Evolutionary conservation across 768 basidiomycete genomes (phyloP).

Genomic region (Russula griseocarnosa): DNA sequence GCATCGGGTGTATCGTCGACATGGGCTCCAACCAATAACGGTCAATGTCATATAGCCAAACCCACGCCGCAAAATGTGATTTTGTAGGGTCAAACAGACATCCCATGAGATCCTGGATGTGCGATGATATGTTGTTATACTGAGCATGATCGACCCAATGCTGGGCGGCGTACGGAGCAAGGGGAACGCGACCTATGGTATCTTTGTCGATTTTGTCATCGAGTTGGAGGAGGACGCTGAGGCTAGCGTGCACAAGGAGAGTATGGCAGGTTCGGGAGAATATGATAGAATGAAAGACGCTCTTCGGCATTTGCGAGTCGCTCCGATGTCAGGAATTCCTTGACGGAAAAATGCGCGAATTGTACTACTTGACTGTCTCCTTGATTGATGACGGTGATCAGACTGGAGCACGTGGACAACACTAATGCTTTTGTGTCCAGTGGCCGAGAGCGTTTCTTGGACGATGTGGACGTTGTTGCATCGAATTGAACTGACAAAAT

Average conservation of each 20-base stretch:
- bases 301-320: background rate
- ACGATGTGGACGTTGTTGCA: background rate
- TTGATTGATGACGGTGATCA: background rate
- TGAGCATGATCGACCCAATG: background rate
- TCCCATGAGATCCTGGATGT: background rate
- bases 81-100: background rate
- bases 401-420: background rate
- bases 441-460: background rate
- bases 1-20: background rate
- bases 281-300: background rate
- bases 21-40: background rate
- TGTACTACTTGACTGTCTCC: background rate
- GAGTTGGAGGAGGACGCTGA: background rate
- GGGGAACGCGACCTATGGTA: background rate
- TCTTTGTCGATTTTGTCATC: background rate
- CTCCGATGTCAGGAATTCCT: constrained; percentile 1
- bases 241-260: background rate
- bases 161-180: background rate
- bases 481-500: background rate
- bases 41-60: background rate
- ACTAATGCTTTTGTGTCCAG: background rate
- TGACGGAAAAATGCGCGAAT: background rate
- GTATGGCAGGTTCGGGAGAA: background rate
- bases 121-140: background rate
- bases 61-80: background rate